Conservation (phyloP, 208 protist genomes). For the Wallacemonas sp. region DNA sequence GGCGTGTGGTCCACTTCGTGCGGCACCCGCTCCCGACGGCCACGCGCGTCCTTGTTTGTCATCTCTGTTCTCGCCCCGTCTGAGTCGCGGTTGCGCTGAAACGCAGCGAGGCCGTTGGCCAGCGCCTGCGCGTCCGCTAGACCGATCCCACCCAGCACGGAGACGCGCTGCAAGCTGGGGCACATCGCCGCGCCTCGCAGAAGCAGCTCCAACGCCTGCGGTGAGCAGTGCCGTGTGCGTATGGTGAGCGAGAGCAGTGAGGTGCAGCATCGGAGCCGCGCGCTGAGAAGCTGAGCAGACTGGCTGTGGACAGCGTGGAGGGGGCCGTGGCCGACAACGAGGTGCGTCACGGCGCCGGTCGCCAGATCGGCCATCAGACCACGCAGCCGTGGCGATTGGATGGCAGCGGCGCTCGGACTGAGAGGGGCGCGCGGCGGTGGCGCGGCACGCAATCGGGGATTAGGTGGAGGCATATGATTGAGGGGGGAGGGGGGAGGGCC, state of each 20-base stretch:
- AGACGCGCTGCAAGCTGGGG: slow-evolving; percentile 36
- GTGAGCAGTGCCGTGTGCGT: slow-evolving; percentile 45
- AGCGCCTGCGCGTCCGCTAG: slow-evolving; percentile 53
- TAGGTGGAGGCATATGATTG: neutral
- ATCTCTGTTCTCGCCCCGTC: too few species aligned
- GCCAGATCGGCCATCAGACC: neutral
- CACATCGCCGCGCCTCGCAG: slow-evolving; percentile 44
- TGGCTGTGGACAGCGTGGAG: slow-evolving; percentile 42
- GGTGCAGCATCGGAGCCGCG: slow-evolving; percentile 38
- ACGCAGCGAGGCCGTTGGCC: slow-evolving; percentile 35
- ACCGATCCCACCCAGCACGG: slow-evolving; percentile 47
- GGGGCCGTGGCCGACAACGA: slow-evolving; percentile 54
- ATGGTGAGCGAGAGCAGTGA: slow-evolving; percentile 48
- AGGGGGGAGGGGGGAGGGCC: neutral
- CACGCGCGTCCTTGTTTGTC: too few species aligned
- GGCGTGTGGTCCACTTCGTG: too few species aligned
- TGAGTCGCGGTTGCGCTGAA: slow-evolving; percentile 15
- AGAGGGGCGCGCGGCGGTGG: neutral
- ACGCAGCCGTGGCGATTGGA: neutral
- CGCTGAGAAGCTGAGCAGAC: slow-evolving; percentile 38
- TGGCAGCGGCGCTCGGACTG: neutral
- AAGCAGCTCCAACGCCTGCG: slow-evolving; percentile 47
- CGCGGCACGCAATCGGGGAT: neutral
- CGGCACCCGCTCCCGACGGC: too few species aligned
- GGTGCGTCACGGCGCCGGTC: slow-evolving; percentile 33